A percentile compares a stretch with the other conserved stretches of the same genome.
These are phyloP conservation scores for Russula virescens DNA, from an alignment of 768 basidiomycete species.

Conservation along the genomic window DNA sequence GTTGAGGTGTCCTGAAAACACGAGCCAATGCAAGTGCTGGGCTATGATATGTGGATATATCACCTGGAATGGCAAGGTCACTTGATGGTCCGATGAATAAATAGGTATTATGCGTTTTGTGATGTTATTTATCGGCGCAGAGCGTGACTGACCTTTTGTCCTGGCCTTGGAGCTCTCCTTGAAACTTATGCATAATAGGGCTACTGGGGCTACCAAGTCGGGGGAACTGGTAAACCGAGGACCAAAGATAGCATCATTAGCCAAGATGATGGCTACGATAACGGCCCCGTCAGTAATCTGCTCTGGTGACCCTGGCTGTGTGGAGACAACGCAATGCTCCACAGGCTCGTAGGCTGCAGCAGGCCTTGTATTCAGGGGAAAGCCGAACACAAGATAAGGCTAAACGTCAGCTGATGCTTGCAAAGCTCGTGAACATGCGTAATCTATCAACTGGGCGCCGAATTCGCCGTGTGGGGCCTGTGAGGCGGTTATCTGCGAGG, in stretches of 20 bases:
- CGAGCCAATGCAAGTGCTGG: neutral
- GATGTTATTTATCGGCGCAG: neutral
- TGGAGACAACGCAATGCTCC: neutral
- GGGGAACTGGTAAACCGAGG: neutral
- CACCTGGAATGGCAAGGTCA: neutral
- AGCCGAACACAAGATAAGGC: neutral
- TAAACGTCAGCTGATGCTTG: conserved; percentile 8
- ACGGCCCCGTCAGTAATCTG: neutral
- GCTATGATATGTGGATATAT: neutral
- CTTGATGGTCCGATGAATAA: neutral
- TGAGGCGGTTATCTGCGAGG: conserved; percentile 2
- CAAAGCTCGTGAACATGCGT: conserved; percentile 1
- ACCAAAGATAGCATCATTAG: neutral
- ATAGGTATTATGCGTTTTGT: neutral
- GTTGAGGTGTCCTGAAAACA: neutral
- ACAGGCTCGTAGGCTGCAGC: conserved; percentile 5
- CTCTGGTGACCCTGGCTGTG: neutral
- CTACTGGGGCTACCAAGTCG: neutral
- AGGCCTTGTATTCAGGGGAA: neutral
- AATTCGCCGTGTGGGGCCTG: conserved; percentile 8
- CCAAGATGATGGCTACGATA: neutral
- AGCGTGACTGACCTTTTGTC: neutral
- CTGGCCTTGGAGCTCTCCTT: conserved; percentile 2
- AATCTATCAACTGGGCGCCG: conserved; percentile 3
- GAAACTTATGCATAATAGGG: neutral